Evolutionary conservation across 2,329 filamentous ascomycete species (phyloP).

Genomic region (Rhinocladiella similis): DNA sequence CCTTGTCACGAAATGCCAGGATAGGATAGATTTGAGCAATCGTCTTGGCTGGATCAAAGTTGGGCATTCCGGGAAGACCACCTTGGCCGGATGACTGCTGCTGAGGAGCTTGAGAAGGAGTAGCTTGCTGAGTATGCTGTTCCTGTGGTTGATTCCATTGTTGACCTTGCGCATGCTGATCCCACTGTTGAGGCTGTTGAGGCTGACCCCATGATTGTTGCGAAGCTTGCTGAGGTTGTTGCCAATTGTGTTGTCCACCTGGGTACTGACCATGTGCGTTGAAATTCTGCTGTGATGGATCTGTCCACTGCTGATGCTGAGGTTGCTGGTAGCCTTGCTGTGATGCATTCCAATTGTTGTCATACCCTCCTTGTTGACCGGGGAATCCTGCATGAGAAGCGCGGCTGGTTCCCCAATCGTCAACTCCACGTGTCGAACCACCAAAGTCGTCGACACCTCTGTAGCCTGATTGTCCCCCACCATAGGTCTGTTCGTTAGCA

Average conservation of each 20-base stretch:
- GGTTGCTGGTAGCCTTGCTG: constrained; percentile 21
- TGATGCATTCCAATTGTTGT: constrained; percentile 15
- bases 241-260: constrained; percentile 14
- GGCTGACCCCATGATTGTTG: constrained; percentile 26
- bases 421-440: constrained; percentile 19
- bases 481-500: constrained; percentile 49
- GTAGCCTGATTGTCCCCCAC: constrained; percentile 27
- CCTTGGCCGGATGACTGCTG: constrained; percentile 39
- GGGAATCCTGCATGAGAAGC: constrained; percentile 30
- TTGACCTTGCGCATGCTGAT: not conserved
- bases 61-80: constrained; percentile 71
- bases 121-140: constrained; percentile 5
- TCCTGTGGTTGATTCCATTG: constrained; percentile 7
- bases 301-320: constrained; percentile 10
- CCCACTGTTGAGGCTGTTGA: constrained; percentile 5
- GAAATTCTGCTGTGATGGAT: constrained; percentile 10
- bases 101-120: constrained; percentile 8
- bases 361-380: constrained; percentile 39
- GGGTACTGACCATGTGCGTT: constrained; percentile 11
- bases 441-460: constrained; percentile 31
- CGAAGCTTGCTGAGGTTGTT: constrained; percentile 10
- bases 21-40: constrained; percentile 89
- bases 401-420: constrained; percentile 36
- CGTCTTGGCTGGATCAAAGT: constrained; percentile 76
- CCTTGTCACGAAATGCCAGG: constrained; percentile 87